Evolutionary conservation across 192 early-diverging fungal species (phyloP).

Genomic region (Coemansia sp.): DNA sequence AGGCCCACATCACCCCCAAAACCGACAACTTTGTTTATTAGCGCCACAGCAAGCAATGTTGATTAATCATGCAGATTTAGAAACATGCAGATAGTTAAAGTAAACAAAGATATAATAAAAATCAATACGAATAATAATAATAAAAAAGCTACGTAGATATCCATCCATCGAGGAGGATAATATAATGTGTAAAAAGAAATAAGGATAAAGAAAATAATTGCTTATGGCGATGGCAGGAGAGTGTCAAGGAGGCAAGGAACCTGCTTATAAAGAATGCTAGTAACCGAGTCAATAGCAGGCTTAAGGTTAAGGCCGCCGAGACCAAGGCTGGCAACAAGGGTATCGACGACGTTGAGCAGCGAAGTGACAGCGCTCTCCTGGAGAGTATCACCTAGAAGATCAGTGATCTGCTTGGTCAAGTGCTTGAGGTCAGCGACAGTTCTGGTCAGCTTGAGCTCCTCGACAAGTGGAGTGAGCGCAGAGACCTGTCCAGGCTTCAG

Average conservation of each 20-base stretch:
- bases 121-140: neutral
- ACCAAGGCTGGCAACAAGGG: constrained; percentile 43
- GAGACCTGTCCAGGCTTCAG: constrained; percentile 39
- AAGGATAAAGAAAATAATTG: neutral
- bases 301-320: constrained; percentile 55
- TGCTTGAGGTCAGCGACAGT: constrained; percentile 56
- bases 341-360: constrained; percentile 50
- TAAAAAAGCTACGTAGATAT: neutral
- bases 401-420: constrained; percentile 52
- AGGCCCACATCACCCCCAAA: neutral
- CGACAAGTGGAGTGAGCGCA: constrained; percentile 47
- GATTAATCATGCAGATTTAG: neutral
- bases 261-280: constrained; percentile 56
- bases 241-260: constrained; percentile 54
- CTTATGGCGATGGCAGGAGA: constrained; percentile 51
- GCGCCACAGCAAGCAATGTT: neutral
- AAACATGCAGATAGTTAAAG: neutral
- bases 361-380: constrained; percentile 44
- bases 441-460: constrained; percentile 48
- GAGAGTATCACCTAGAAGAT: constrained; percentile 48
- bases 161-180: neutral
- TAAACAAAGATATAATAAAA: constrained; percentile 3
- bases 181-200: neutral
- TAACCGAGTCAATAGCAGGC: constrained; percentile 46
- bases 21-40: neutral